These are phyloP conservation scores for Dionaea muscipula DNA, from an alignment of 179 eudicot species.

Conservation along the genomic window DNA sequence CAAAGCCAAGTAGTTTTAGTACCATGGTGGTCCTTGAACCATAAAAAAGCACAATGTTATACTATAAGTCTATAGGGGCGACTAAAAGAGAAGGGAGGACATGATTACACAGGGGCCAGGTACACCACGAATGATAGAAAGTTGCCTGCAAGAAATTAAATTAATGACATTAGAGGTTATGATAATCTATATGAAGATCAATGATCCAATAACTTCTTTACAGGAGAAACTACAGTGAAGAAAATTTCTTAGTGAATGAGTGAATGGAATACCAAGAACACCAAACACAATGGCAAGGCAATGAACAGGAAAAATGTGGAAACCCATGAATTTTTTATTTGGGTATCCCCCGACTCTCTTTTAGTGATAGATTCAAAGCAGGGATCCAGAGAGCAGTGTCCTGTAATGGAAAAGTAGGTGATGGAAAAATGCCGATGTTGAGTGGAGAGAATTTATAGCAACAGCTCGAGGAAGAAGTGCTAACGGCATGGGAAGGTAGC, in stretches of 20 bases:
- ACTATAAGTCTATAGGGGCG: not conserved
- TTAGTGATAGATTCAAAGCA: no score
- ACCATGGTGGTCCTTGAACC: not conserved
- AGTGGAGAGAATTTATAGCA: no score
- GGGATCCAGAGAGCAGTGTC: no score
- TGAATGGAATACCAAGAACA: constrained; percentile 28
- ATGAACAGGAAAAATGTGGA: constrained; percentile 14
- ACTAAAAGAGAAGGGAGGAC: constrained; percentile 5
- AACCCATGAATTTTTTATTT: constrained; percentile 17
- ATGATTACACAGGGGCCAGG: constrained; percentile 51
- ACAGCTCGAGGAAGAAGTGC: no score
- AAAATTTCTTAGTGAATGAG: not conserved
- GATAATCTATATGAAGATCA: no score
- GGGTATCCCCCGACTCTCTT: no score
- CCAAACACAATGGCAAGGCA: constrained; percentile 36
- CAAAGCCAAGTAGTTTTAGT: not conserved
- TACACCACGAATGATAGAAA: constrained; percentile 54
- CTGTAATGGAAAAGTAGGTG: no score
- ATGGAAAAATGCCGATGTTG: no score
- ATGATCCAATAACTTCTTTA: no score
- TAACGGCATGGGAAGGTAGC: no score
- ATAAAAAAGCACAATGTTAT: not conserved
- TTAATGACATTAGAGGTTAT: not conserved
- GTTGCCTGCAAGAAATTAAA: constrained; percentile 20
- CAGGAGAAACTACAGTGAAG: not conserved